Percentiles rank a stretch among this genome's conserved stretches.
These are phyloP conservation scores for Pseudopyricularia javanii DNA, from an alignment of 2,329 filamentous ascomycete genomes.

Conservation along the genomic window DNA sequence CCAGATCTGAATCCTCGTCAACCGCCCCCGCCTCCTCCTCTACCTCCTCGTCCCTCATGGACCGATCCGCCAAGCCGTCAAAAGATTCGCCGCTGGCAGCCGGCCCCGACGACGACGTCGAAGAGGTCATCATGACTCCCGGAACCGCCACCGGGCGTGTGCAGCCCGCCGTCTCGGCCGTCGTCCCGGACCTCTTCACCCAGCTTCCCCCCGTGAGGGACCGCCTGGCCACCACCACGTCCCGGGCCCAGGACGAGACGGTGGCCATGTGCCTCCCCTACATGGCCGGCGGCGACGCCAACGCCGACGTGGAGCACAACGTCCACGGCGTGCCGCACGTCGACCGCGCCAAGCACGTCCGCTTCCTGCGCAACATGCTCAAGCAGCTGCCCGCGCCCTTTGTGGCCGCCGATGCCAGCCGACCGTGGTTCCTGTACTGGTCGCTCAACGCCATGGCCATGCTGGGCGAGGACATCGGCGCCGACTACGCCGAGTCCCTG, in stretches of 20 bases:
- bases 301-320: constrained; percentile 44
- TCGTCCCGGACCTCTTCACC: constrained; percentile 46
- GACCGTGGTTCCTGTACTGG: constrained; percentile 96
- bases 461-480: constrained; percentile 59
- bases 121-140: neutral
- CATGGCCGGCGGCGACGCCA: constrained; percentile 38
- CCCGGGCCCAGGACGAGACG: constrained; percentile 54
- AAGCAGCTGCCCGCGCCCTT: constrained; percentile 56
- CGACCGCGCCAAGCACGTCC: constrained; percentile 47
- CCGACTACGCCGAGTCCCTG: constrained; percentile 54
- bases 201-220: constrained; percentile 52
- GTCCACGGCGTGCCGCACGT: constrained; percentile 62
- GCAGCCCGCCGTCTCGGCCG: constrained; percentile 6
- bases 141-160: neutral
- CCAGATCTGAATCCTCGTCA: neutral
- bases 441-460: constrained; percentile 62
- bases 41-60: neutral
- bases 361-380: constrained; percentile 48
- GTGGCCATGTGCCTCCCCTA: constrained; percentile 57
- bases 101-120: neutral
- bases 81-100: neutral
- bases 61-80: neutral
- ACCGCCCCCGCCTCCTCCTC: neutral
- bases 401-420: constrained; percentile 68
- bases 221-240: constrained; percentile 53